phyloP scores from a whole-genome alignment of 2,329 filamentous ascomycete genomes.

The Cladosporium sp. region DNA sequence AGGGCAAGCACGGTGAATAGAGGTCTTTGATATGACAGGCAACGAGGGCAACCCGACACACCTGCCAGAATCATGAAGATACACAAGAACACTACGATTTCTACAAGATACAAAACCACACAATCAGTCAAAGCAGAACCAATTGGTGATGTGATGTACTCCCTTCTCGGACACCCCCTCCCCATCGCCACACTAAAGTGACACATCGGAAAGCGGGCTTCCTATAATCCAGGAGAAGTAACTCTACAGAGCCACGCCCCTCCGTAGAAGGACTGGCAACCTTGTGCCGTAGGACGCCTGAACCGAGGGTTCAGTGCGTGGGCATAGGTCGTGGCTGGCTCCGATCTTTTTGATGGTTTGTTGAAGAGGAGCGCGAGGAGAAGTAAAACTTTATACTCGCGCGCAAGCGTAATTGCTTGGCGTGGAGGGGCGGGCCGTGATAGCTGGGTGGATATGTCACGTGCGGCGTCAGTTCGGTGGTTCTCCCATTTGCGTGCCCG shows the following conservation, averaged over 20 bases:
- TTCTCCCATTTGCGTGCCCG: not conserved
- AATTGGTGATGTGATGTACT: constrained; percentile 52
- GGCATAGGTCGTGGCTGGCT: constrained; percentile 70
- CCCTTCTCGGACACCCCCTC: constrained; percentile 70
- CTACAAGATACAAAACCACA: not conserved
- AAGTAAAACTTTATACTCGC: constrained; percentile 10
- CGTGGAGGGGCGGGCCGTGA: constrained; percentile 6
- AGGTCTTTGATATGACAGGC: too few species aligned
- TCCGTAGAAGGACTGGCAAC: constrained; percentile 63
- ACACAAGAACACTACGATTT: not conserved
- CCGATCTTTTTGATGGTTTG: constrained; percentile 60
- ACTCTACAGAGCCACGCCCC: constrained; percentile 65
- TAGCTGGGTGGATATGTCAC: not conserved
- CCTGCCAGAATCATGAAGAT: not conserved
- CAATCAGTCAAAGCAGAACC: not conserved
- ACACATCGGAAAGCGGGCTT: constrained; percentile 70
- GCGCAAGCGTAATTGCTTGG: constrained; percentile 1
- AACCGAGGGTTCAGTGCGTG: constrained; percentile 40
- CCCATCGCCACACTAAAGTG: constrained; percentile 72
- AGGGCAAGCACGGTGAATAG: not conserved
- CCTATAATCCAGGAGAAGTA: constrained; percentile 60
- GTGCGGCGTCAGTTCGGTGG: not conserved
- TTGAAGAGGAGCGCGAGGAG: constrained; percentile 38
- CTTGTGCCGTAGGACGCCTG: constrained; percentile 56
- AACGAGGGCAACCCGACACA: not conserved